phyloP scores from a whole-genome alignment of 2,329 filamentous ascomycete species.

The Cytospora paraplurivora region DNA sequence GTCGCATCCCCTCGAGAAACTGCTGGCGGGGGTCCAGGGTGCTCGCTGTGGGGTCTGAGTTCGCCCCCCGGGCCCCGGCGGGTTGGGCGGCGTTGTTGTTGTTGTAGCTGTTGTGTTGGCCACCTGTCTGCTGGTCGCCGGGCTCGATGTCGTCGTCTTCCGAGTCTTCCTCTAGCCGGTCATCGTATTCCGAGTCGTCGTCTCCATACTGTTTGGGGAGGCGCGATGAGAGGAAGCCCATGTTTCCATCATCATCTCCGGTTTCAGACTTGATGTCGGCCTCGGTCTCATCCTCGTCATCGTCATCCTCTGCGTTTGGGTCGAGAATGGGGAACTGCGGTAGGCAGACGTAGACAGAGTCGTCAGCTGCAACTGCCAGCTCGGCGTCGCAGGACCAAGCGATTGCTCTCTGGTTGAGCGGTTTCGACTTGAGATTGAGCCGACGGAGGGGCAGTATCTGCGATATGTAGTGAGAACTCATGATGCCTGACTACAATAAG shows the following conservation, averaged over 20 bases:
- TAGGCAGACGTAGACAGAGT: conserved; percentile 54
- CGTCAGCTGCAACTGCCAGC: conserved; percentile 58
- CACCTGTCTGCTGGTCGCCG: conserved; percentile 8
- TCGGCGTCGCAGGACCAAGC: conserved; percentile 61
- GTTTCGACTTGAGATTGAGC: conserved; percentile 36
- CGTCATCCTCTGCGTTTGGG: conserved; percentile 26
- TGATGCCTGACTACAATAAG: not conserved
- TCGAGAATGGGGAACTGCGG: conserved; percentile 45
- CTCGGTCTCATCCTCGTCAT: conserved; percentile 19
- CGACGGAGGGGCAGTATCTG: conserved; percentile 51
- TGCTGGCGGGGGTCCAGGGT: conserved; percentile 28
- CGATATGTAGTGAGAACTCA: conserved; percentile 8
- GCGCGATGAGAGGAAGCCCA: conserved; percentile 24
- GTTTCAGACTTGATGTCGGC: conserved; percentile 6
- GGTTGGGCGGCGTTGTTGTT: conserved; percentile 32
- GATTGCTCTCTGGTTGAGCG: conserved; percentile 41
- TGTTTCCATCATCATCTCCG: conserved; percentile 8
- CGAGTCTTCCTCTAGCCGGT: conserved; percentile 12
- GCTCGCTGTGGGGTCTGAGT: conserved; percentile 27
- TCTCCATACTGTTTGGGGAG: conserved; percentile 28
- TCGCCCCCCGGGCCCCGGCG: conserved; percentile 30
- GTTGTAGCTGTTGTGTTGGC: conserved; percentile 30
- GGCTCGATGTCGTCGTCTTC: conserved; percentile 24
- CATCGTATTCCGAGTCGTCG: conserved; percentile 31
- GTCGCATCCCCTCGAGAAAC: conserved; percentile 40